These are phyloP conservation scores for Begonia loranthoides DNA, from an alignment of 306 rosid genomes.

Conservation along the genomic window DNA sequence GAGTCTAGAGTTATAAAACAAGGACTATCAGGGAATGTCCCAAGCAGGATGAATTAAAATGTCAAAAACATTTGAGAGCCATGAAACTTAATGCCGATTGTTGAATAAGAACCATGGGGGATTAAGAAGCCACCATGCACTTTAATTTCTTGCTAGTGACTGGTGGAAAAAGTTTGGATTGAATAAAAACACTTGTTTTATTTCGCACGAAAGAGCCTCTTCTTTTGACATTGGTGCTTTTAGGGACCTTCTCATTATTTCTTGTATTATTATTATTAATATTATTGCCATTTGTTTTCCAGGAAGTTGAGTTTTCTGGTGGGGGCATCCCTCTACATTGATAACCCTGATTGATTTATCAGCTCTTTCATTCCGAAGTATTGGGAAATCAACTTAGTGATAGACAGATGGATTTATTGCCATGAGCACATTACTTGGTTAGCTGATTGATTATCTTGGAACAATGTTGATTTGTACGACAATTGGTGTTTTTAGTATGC, in stretches of 20 bases:
- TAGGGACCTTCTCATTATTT: background rate
- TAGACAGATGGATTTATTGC: too few species aligned
- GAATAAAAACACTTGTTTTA: background rate
- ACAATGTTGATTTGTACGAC: too few species aligned
- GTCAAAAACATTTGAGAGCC: background rate
- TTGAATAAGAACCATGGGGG: background rate
- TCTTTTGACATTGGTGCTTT: background rate
- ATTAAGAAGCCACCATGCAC: background rate
- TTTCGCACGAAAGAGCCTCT: background rate
- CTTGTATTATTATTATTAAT: background rate
- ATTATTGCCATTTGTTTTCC: conserved; percentile 3
- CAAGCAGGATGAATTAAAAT: too few species aligned
- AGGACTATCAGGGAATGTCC: too few species aligned
- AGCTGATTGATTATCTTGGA: too few species aligned
- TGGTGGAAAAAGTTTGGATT: too few species aligned
- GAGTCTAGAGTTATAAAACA: background rate
- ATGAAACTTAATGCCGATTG: background rate
- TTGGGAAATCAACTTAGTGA: too few species aligned
- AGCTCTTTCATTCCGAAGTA: background rate
- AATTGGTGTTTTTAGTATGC: too few species aligned
- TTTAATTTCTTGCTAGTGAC: too few species aligned
- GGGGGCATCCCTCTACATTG: conserved; percentile 30
- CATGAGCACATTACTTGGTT: too few species aligned
- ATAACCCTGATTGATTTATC: background rate
- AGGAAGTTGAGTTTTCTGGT: conserved; percentile 47